Evolutionary conservation across 192 early-diverging fungal genomes (phyloP), one percentile per base, ranked within the genome.

Genomic region (Coemansia aciculifera): DNA sequence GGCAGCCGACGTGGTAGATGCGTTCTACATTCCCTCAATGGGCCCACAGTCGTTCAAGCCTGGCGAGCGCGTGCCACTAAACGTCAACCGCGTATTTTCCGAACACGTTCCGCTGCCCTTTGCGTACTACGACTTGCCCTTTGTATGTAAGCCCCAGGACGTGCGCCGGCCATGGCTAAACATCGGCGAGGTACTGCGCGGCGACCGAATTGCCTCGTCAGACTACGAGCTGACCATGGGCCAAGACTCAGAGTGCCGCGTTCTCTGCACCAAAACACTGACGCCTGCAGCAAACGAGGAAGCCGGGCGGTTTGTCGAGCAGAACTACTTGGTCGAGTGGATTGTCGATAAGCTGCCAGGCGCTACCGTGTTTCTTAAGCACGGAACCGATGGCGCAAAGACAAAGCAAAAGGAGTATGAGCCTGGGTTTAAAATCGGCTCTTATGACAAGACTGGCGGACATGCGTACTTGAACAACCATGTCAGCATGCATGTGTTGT

Each of bases 41-140:
- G 73, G 83, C 29, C 75, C 75, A 17, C 67, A 69, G 51, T 66
- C 73, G 9, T 81, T 78, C 66, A 67, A 72, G 7, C 54, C 78
- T 8, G 86, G 84, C 8, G 87, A 90, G 32, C 31, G 54, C 4
- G 85, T 92, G 42, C 86, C 88, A 3, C 60, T 92, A 0, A 82
- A 81, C 32, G 87, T 90, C 2, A 90, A 90, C 69, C 91, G 90
- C 57, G 85, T 88, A 46, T 90, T 85, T 59, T 91, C 91, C 19
- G 81, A 89, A 67, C 85, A 86, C 39, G 89, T 88, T 0, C 88
- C 85, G 12, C 72, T 90, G 36, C 83, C 88, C 5, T 89, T 85
- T 67, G 87, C 89, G 3, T 91, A 90, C 73, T 82, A 81, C 24
- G 86, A 89, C 65, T 72, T 89, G 29, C 79, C 82, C 5, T 89